Percentiles rank a stretch among this genome's conserved stretches.
These are phyloP conservation scores for Neurospora tetraspora DNA, from an alignment of 495 filamentous ascomycete genomes.

Conservation along the genomic window DNA sequence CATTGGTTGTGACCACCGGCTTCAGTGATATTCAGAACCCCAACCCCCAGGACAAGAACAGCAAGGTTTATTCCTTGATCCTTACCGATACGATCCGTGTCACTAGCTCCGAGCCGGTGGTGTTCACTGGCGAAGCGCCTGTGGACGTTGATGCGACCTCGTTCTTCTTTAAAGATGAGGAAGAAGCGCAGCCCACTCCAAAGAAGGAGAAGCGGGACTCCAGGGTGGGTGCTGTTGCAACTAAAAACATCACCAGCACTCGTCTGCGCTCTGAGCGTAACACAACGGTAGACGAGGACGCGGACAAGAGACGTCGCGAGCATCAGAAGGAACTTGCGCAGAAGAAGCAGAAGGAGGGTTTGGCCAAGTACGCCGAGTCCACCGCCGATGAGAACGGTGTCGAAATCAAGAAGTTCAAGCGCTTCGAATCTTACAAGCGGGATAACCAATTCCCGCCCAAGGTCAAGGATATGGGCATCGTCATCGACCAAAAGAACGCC, in stretches of 20 bases:
- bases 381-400: slow-evolving; percentile 82
- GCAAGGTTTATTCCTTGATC: slow-evolving; percentile 76
- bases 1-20: slow-evolving; percentile 76
- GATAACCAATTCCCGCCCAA: slow-evolving; percentile 85
- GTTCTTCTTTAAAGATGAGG: slow-evolving; percentile 94
- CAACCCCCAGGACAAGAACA: slow-evolving; percentile 73
- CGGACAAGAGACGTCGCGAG: slow-evolving; percentile 75
- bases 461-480: slow-evolving; percentile 74
- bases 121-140: slow-evolving; percentile 89
- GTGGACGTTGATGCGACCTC: slow-evolving; percentile 84
- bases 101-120: slow-evolving; percentile 58
- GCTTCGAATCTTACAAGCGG: slow-evolving; percentile 97
- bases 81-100: slow-evolving; percentile 91
- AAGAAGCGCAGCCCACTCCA: slow-evolving; percentile 53
- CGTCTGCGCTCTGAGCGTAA: slow-evolving; percentile 85
- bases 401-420: slow-evolving; percentile 91
- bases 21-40: slow-evolving; percentile 80
- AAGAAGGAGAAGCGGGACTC: slow-evolving; percentile 78
- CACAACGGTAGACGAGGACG: slow-evolving; percentile 77
- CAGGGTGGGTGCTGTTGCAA: slow-evolving; percentile 71
- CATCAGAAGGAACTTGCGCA: slow-evolving; percentile 85
- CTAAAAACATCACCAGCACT: slow-evolving; percentile 87
- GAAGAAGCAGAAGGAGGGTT: slow-evolving; percentile 82
- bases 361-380: slow-evolving; percentile 69
- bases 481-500: slow-evolving; percentile 81